Evolutionary conservation across 2,329 filamentous ascomycete species (phyloP), one percentile per base, ranked within the genome.

Genomic region (Rutstroemia sp.): DNA sequence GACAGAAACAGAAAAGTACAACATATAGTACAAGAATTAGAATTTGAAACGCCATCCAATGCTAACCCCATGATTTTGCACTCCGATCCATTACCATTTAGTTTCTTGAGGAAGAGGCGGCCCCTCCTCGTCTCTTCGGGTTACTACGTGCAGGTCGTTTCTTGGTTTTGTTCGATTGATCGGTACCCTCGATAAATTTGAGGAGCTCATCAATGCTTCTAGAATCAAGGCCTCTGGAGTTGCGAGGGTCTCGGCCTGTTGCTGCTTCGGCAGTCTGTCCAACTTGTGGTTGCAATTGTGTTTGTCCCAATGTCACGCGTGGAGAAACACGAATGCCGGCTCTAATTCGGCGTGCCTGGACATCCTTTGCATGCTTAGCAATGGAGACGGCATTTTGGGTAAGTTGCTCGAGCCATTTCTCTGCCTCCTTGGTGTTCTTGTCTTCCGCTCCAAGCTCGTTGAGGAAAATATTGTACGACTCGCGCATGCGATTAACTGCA

Each of bases 371-470:
- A 68, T 95, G 91, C 76, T 95, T 96, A 51, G 92, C 92, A 63
- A 97, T 91, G 37, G 84, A 88, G 42, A 99, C 94, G 46, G 94
- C 94, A 67, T 95, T 96, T 72, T 95, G 89, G 0, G 92, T 97
- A 58, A 99, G 82, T 73, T 96, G 92, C 73, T 96, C 90, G 23
- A 97, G 82, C 94, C 94, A 99, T 68, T 83, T 89, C 76, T 96
- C 92, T 2, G 94, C 92, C 72, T 99, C 94, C 77, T 96, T 96
- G 61, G 94, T 99, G 77, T 99, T 97, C 73, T 92, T 90, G 72
- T 97, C 92, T 41, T 95, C 86, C 1, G 91, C 77, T 27, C 94
- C 94, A 5, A 99, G 85, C 68, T 94, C 84, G 57, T 78, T 76
- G 61, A 92, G 83, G 84, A 99, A 99, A 70, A 96, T 95, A 73